Evolutionary conservation across 108 stramenopile species (phyloP).

Genomic region (Nitzschia sp.): DNA sequence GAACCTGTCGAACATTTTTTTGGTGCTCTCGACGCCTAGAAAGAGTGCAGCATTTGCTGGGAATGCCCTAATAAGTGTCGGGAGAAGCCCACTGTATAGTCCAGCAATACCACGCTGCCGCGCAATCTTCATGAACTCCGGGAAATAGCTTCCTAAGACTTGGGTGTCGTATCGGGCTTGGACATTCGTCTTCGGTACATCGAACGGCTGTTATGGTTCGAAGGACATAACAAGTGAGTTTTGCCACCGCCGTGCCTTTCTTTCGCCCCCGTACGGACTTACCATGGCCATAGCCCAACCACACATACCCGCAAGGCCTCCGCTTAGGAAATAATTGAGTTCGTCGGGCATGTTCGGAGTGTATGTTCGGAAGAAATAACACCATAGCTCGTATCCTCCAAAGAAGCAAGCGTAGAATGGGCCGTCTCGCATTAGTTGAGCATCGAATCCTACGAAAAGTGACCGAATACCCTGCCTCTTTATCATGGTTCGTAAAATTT

Average conservation of each 20-base stretch:
- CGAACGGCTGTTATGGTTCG: conserved; percentile 56
- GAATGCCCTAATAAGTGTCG: conserved; percentile 86
- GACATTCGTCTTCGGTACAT: conserved; percentile 92
- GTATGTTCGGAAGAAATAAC: conserved; percentile 76
- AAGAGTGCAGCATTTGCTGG: conserved; percentile 93
- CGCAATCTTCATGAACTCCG: conserved; percentile 70
- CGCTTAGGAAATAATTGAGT: conserved; percentile 82
- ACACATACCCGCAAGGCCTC: conserved; percentile 89
- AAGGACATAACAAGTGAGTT: neutral
- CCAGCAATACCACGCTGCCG: conserved; percentile 71
- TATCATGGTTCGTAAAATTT: conserved; percentile 73
- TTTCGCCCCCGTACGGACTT: neutral
- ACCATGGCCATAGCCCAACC: conserved; percentile 82
- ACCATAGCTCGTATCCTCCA: conserved; percentile 76
- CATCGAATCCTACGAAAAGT: conserved; percentile 74
- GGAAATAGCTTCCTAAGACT: conserved; percentile 86
- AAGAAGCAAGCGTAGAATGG: conserved; percentile 82
- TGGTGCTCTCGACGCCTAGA: conserved; percentile 86
- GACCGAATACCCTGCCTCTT: conserved; percentile 56
- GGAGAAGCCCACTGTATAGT: conserved; percentile 77
- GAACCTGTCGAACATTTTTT: conserved; percentile 79
- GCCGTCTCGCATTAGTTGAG: conserved; percentile 83
- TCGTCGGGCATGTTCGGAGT: conserved; percentile 88
- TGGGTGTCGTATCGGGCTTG: conserved; percentile 85
- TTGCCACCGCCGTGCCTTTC: neutral